phyloP scores from a whole-genome alignment of 2,329 filamentous ascomycete genomes.

The Seiridium cupressi region DNA sequence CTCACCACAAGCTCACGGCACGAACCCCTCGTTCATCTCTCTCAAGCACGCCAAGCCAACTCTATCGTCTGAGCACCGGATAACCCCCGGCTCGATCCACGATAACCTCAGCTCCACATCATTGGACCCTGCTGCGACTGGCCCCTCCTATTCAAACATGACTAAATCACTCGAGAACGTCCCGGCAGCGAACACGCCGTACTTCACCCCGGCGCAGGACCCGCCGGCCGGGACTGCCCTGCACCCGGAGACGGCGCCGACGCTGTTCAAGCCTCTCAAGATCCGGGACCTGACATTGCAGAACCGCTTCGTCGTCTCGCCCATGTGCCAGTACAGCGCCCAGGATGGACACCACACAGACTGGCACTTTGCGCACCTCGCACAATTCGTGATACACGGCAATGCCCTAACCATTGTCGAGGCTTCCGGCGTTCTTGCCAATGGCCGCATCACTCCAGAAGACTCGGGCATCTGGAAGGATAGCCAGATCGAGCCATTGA shows the following conservation, averaged over 20 bases:
- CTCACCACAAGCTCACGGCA: constrained; percentile 25
- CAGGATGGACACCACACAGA: constrained; percentile 68
- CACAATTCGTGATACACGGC: constrained; percentile 74
- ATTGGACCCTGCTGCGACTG: too few relatives aligned
- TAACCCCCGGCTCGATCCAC: neutral
- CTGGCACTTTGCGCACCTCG: constrained; percentile 81
- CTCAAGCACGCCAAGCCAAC: constrained; percentile 2
- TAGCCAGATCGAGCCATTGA: constrained; percentile 71
- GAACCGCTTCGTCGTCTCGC: constrained; percentile 58
- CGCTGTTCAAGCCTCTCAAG: constrained; percentile 54
- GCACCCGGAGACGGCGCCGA: constrained; percentile 41
- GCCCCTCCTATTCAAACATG: neutral
- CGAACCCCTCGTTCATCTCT: constrained; percentile 32
- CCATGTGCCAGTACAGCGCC: constrained; percentile 62
- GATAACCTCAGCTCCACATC: neutral
- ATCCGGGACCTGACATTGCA: constrained; percentile 63
- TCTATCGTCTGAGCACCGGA: neutral
- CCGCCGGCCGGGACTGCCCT: constrained; percentile 49
- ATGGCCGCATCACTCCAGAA: constrained; percentile 81
- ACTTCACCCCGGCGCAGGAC: constrained; percentile 53
- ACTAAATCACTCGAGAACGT: constrained; percentile 19
- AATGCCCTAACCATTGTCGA: constrained; percentile 74
- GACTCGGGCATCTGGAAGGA: constrained; percentile 83
- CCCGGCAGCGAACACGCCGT: constrained; percentile 44
- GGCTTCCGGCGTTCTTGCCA: constrained; percentile 70